These are phyloP conservation scores for Huntiella decipiens DNA, from an alignment of 2,329 filamentous ascomycete genomes.

Conservation along the genomic window DNA sequence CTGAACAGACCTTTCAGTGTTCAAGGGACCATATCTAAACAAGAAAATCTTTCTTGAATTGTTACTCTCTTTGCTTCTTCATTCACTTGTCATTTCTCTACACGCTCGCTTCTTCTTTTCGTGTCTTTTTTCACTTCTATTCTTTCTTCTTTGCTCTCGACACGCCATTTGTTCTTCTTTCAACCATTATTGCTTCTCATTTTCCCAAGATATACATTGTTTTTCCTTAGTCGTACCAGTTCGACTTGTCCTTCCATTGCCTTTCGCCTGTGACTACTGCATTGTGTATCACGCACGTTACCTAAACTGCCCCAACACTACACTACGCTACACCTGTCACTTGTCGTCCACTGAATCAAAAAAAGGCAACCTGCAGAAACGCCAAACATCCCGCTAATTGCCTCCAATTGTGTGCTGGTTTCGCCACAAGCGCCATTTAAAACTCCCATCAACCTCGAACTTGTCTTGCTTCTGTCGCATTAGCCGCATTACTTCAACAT, in stretches of 20 bases:
- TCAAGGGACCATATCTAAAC: not conserved
- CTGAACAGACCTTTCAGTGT: too few relatives aligned
- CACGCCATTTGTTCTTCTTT: not conserved
- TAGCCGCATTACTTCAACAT: not conserved
- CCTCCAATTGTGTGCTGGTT: too few relatives aligned
- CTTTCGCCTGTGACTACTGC: not conserved
- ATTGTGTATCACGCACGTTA: not conserved
- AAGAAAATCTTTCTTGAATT: not conserved
- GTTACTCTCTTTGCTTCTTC: not conserved
- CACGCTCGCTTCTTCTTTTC: not conserved
- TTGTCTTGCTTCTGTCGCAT: not conserved
- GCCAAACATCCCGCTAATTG: not conserved
- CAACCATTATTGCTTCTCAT: not conserved
- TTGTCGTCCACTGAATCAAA: not conserved
- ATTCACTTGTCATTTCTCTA: not conserved
- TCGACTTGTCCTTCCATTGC: too few relatives aligned
- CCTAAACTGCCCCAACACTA: too few relatives aligned
- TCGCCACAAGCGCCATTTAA: too few relatives aligned
- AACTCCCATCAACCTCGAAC: not conserved
- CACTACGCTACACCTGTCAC: not conserved
- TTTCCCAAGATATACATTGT: not conserved
- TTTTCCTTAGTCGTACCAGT: not conserved
- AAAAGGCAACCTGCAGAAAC: not conserved
- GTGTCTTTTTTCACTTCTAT: too few relatives aligned
- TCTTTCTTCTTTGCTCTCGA: not conserved